Base-by-base conservation (phyloP, 1,284 basidiomycete genomes). In the Takashimella tepidaria region DNA sequence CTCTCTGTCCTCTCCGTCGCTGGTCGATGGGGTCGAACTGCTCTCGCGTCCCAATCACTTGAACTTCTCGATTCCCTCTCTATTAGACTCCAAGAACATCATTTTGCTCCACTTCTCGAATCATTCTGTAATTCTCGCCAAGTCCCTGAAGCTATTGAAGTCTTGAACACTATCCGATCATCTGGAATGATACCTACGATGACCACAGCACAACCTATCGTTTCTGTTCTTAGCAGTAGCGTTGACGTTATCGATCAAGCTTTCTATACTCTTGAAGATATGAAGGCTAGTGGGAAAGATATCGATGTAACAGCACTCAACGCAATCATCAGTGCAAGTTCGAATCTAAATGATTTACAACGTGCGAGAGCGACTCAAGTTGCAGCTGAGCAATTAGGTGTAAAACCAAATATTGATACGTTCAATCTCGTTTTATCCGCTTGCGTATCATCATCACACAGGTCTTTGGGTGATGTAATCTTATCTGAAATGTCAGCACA, bases 351-450 rank as follows among this genome's bases (percentile, higher is more conserved):
- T 11, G 89, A 91, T 69, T 72, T 92, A 6, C 84, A 86, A 58
- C 85, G 88, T 24, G 87, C 86, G 0, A 74, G 92, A 47, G 86
- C 86, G 5, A 83, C 84, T 6, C 90, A 89, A 79, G 83, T 84
- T 59, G 81, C 81, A 13, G 79, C 83, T 37, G 45, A 74, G 0
- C 80, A 83, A 24, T 81, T 88, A 53, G 77, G 73, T 20, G 74
- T 85, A 57, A 70, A 66, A 27, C 84, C 87, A 21, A 79, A 83
- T 58, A 67, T 82, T 40, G 81, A 83, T 24, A 87, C 86, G 0
- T 92, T 82, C 79, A 85, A 90, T 66, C 56, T 79, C 8, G 81
- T 91, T 16, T 76, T 92, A 16, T 74, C 79, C 1, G 87, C 82
- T 5, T 89, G 87, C 58, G 75, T 84, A 49, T 20, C 41, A 6